These are phyloP conservation scores for Xylaria digitata DNA, from an alignment of 2,329 filamentous ascomycete genomes.

Conservation along the genomic window DNA sequence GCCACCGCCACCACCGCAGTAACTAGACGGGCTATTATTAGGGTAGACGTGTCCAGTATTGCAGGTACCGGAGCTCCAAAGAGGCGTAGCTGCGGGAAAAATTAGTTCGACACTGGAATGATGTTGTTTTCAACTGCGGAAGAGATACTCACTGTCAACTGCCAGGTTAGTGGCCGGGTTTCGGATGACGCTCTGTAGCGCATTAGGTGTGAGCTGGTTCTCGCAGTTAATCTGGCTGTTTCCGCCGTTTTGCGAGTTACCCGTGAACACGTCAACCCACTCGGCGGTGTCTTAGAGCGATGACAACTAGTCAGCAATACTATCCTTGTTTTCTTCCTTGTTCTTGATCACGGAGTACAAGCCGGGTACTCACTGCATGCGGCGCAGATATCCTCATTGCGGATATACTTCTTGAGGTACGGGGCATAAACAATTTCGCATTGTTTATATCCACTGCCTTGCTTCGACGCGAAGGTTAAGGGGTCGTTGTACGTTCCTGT, in stretches of 20 bases:
- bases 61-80: slow-evolving; percentile 41
- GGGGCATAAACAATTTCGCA: slow-evolving; percentile 61
- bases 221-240: slow-evolving; percentile 52
- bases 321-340: slow-evolving; percentile 10
- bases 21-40: slow-evolving; percentile 35
- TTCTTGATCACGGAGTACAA: background rate
- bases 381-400: slow-evolving; percentile 46
- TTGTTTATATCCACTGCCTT: slow-evolving; percentile 51
- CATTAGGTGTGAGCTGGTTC: slow-evolving; percentile 49
- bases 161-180: slow-evolving; percentile 47
- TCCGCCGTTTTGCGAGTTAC: slow-evolving; percentile 50
- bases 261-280: slow-evolving; percentile 56
- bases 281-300: slow-evolving; percentile 34
- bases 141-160: slow-evolving; percentile 49
- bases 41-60: slow-evolving; percentile 42
- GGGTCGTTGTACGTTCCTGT: slow-evolving; percentile 56
- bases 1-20: slow-evolving; percentile 36
- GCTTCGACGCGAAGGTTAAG: slow-evolving; percentile 57
- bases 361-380: slow-evolving; percentile 41
- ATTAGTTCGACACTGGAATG: slow-evolving; percentile 14
- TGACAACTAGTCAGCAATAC: slow-evolving; percentile 13
- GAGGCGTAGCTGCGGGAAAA: slow-evolving; percentile 39
- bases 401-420: slow-evolving; percentile 57
- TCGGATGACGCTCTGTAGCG: slow-evolving; percentile 47
- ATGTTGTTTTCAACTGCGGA: background rate